Percentiles rank a stretch among this genome's conserved stretches.
Evolutionary conservation across 331 rosid genomes (phyloP).

Genomic region (Spiraea crenata): DNA sequence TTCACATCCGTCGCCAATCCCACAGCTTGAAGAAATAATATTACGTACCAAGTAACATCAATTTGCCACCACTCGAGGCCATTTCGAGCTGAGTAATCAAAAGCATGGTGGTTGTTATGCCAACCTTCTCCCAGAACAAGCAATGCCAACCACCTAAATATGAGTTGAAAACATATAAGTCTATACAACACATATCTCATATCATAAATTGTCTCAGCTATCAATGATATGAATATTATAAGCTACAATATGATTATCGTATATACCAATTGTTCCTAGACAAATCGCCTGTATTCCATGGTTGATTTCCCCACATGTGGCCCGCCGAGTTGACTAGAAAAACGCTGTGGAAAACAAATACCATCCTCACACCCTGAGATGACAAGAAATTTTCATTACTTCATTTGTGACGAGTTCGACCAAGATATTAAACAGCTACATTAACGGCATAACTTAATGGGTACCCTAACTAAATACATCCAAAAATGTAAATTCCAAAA

Average conservation of each 20-base stretch:
- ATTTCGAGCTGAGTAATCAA: slow-evolving; percentile 76
- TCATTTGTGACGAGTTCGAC: too few relatives aligned
- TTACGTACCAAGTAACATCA: slow-evolving; percentile 71
- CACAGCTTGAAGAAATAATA: too few relatives aligned
- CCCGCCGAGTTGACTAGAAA: slow-evolving; percentile 74
- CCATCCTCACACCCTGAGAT: slow-evolving; percentile 61
- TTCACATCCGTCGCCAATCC: slow-evolving; percentile 37
- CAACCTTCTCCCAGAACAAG: slow-evolving; percentile 69
- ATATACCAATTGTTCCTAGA: slow-evolving; percentile 77
- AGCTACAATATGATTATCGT: too few relatives aligned
- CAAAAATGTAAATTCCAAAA: too few relatives aligned
- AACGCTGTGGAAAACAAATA: slow-evolving; percentile 66
- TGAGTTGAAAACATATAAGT: too few relatives aligned
- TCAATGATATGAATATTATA: too few relatives aligned
- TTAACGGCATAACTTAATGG: too few relatives aligned
- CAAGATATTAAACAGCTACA: too few relatives aligned
- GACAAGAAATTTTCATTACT: too few relatives aligned
- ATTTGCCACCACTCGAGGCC: slow-evolving; percentile 87
- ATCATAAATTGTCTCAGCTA: too few relatives aligned
- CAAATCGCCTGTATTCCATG: slow-evolving; percentile 66
- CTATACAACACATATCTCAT: too few relatives aligned
- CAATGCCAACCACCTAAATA: slow-evolving; percentile 63
- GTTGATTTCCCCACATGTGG: slow-evolving; percentile 72
- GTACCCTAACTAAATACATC: too few relatives aligned
- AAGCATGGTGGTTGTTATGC: slow-evolving; percentile 87